phyloP scores from a whole-genome alignment of 2,329 filamentous ascomycete species.

The Parastagonospora nodorum region DNA sequence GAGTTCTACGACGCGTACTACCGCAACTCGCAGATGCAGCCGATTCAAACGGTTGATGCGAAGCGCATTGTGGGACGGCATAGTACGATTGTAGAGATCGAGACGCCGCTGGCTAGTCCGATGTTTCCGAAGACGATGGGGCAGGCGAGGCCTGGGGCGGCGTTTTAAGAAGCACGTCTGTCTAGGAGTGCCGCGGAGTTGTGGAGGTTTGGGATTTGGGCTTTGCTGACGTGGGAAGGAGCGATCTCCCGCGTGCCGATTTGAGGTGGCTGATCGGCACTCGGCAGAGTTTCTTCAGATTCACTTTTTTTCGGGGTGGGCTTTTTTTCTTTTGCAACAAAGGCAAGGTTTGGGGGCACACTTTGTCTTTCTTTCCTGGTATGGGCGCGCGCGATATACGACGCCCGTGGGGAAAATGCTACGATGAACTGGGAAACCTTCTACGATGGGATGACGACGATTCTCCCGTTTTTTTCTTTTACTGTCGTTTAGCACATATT shows the following conservation, averaged over 20 bases:
- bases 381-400: no score
- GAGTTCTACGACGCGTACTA: constrained; percentile 50
- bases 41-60: constrained; percentile 10
- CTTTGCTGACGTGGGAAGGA: no score
- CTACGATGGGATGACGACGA: constrained; percentile 7
- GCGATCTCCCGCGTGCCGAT: no score
- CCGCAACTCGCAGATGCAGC: constrained; percentile 31
- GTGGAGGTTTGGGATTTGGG: no score
- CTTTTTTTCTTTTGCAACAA: no score
- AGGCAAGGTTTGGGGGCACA: no score
- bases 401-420: no score
- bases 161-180: constrained; percentile 13
- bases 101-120: constrained; percentile 33
- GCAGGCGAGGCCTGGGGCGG: constrained; percentile 22
- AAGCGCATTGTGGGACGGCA: constrained; percentile 25
- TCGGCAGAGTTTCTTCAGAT: no score
- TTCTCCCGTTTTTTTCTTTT: constrained; percentile 1
- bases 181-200: not conserved
- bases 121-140: constrained; percentile 14
- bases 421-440: no score
- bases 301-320: no score
- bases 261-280: no score
- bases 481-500: constrained; percentile 6
- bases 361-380: no score
- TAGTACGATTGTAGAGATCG: constrained; percentile 36